A percentile compares a stretch with the other conserved stretches of the same genome.
These are phyloP conservation scores for Rubia tinctorum DNA, from an alignment of 305 asterid genomes.

Conservation along the genomic window DNA sequence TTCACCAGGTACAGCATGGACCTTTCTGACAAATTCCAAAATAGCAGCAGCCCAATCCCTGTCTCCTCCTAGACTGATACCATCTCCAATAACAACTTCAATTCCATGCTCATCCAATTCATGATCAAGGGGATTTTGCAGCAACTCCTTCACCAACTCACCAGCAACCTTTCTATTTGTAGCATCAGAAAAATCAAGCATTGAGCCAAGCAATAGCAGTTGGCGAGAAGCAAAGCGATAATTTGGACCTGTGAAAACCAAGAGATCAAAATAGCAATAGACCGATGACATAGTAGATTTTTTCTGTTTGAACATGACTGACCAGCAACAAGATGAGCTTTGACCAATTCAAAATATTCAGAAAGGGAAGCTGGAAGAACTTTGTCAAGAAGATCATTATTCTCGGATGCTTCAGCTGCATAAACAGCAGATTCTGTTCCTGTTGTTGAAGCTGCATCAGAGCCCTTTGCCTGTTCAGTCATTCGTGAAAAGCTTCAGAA, in stretches of 20 bases:
- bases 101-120: constrained; percentile 79
- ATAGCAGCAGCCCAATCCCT: constrained; percentile 94
- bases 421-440: constrained; percentile 89
- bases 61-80: constrained; percentile 92
- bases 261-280: constrained; percentile 20
- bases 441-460: constrained; percentile 85
- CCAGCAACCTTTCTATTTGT: constrained; percentile 84
- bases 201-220: constrained; percentile 74
- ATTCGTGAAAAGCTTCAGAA: constrained; percentile 17
- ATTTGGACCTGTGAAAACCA: constrained; percentile 62
- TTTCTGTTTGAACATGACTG: constrained; percentile 28
- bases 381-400: constrained; percentile 82
- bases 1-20: constrained; percentile 80
- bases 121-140: constrained; percentile 65
- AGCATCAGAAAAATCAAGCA: constrained; percentile 91
- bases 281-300: constrained; percentile 12
- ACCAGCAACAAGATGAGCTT: constrained; percentile 86
- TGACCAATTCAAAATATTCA: constrained; percentile 74
- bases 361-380: constrained; percentile 80
- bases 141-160: constrained; percentile 68
- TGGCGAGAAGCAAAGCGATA: constrained; percentile 85
- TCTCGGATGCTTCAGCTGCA: constrained; percentile 94
- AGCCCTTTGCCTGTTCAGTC: constrained; percentile 77
- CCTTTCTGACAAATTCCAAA: constrained; percentile 70
- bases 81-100: constrained; percentile 80